Percentiles rank a stretch among this genome's conserved stretches.
Conservation (phyloP, 257 asterid genomes). For the Osmanthus fragrans region DNA sequence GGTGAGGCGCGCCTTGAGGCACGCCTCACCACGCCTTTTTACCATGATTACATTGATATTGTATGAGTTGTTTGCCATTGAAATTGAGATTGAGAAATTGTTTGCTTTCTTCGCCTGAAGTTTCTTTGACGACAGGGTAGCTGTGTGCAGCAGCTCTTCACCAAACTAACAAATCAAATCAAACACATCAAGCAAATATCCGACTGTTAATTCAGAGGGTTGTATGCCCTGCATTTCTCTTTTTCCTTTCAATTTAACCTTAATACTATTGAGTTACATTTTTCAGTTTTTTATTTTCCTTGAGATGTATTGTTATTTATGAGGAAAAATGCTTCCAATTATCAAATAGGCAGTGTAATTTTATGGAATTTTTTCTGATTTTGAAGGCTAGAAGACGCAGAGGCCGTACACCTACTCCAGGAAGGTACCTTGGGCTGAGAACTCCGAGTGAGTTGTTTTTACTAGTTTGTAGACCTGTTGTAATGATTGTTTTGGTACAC, state of each 20-base stretch:
- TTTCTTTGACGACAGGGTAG: constrained; percentile 78
- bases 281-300: neutral
- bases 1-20: no score
- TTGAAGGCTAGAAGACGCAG: constrained; percentile 78
- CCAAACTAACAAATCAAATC: constrained; percentile 77
- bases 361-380: neutral
- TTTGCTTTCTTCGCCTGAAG: constrained; percentile 53
- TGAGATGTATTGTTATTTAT: neutral
- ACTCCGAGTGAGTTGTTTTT: constrained; percentile 51
- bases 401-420: constrained; percentile 95
- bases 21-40: no score
- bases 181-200: constrained; percentile 70
- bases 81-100: constrained; percentile 34
- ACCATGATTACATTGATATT: neutral
- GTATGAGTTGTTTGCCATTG: constrained; percentile 1
- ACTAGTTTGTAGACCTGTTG: neutral
- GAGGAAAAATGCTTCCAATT: neutral
- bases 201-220: constrained; percentile 69
- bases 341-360: neutral
- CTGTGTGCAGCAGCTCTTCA: constrained; percentile 99
- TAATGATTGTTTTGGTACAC: neutral
- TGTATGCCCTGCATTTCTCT: constrained; percentile 87
- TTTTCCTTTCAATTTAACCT: constrained; percentile 25
- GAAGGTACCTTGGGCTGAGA: constrained; percentile 77
- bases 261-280: neutral